Evolutionary conservation across 2,329 filamentous ascomycete genomes (phyloP).

Genomic region (Alternaria sp.): DNA sequence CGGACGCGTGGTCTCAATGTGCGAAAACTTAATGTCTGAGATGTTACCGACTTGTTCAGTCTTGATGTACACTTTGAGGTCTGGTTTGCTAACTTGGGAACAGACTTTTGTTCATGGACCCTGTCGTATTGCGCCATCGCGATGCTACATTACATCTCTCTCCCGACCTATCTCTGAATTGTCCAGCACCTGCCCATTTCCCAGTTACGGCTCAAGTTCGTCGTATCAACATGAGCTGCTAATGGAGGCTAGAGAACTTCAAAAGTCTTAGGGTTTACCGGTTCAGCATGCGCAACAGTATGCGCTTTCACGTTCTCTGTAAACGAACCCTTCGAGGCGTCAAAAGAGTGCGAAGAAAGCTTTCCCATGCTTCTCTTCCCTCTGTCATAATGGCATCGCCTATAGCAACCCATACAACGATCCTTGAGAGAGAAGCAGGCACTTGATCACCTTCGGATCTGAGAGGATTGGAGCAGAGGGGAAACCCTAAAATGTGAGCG

Average conservation of each 20-base stretch:
- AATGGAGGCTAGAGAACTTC: neutral
- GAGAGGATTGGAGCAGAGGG: neutral
- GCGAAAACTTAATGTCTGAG: slow-evolving; percentile 12
- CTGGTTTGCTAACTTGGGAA: neutral
- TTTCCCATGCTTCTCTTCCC: neutral
- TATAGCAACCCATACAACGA: neutral
- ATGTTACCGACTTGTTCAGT: neutral
- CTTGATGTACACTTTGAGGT: no score
- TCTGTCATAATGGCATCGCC: neutral
- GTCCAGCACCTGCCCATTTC: neutral
- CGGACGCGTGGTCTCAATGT: slow-evolving; percentile 9
- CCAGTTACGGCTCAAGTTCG: neutral
- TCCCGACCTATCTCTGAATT: neutral
- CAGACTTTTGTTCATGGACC: neutral
- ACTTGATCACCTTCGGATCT: neutral
- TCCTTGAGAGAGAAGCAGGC: neutral
- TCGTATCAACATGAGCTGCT: neutral
- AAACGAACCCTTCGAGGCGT: neutral
- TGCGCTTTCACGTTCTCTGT: neutral
- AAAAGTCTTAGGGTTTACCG: neutral
- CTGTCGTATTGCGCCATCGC: neutral
- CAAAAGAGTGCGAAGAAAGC: neutral
- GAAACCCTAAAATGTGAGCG: neutral
- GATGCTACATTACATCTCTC: neutral
- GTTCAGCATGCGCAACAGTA: neutral